phyloP scores from a whole-genome alignment of 2,329 filamentous ascomycete species.

The Trematosphaeria pertusa region DNA sequence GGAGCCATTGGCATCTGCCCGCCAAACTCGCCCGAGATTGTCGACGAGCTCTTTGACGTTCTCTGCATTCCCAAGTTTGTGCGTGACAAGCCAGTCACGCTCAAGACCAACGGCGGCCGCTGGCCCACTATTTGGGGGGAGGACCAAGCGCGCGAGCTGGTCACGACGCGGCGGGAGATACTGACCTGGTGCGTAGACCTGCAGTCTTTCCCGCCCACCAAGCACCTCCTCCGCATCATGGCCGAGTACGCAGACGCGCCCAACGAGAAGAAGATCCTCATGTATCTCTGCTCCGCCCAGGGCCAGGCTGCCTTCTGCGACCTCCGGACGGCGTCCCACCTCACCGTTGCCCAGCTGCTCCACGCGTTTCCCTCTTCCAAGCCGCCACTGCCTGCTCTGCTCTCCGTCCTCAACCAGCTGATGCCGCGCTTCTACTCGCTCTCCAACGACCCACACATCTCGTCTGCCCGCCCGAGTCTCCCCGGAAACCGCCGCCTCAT shows the following conservation, averaged over 20 bases:
- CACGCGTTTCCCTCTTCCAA: slow-evolving; percentile 90
- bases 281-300: slow-evolving; percentile 85
- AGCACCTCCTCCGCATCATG: slow-evolving; percentile 81
- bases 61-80: slow-evolving; percentile 82
- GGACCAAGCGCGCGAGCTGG: slow-evolving; percentile 81
- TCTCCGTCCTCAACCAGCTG: slow-evolving; percentile 81
- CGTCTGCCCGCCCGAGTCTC: slow-evolving; percentile 70
- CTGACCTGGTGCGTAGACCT: slow-evolving; percentile 95
- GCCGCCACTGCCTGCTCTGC: slow-evolving; percentile 81
- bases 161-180: slow-evolving; percentile 89
- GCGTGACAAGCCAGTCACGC: slow-evolving; percentile 80
- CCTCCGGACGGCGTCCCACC: slow-evolving; percentile 81
- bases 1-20: slow-evolving; percentile 94
- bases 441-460: slow-evolving; percentile 91
- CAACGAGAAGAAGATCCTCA: slow-evolving; percentile 87
- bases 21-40: slow-evolving; percentile 77
- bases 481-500: slow-evolving; percentile 76
- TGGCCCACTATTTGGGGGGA: slow-evolving; percentile 99
- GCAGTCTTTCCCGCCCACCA: slow-evolving; percentile 90
- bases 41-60: slow-evolving; percentile 84
- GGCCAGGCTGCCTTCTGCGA: slow-evolving; percentile 94
- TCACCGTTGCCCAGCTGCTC: slow-evolving; percentile 85
- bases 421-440: slow-evolving; percentile 99
- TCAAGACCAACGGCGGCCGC: slow-evolving; percentile 80
- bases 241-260: slow-evolving; percentile 82